Base-by-base conservation (phyloP, 306 rosid species). In the Alnus glutinosa region DNA sequence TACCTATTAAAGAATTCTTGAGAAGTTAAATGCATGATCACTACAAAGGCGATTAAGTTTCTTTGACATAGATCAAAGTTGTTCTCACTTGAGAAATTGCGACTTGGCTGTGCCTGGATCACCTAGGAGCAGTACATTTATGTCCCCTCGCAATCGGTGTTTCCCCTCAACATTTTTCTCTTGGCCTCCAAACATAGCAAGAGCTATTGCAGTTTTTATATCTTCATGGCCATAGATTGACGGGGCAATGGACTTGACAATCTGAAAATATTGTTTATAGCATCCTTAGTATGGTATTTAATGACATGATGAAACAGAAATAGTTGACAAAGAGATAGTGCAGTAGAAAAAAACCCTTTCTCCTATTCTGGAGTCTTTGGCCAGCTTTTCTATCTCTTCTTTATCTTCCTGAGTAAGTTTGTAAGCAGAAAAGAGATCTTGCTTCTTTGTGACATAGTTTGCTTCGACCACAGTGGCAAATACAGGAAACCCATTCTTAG, bases 71-170 rank as follows among this genome's bases (percentile, higher is more conserved):
- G 39, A 54, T 76, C 68, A 55, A 16, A 9, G 48, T 59, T 73
- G 77, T 71, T 87, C 92, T 82, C 89, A 95, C 99, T 95, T 95
- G 18, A 95, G 97, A 93, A 95, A 95, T 81, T 95, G 99, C 23
- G 99, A 95, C 84, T 95, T 95, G n/a, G 98, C 99, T 4, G 99
- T 95, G 73, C 99, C 99, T 13, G 99, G 99, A 83, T 95, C 99
- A 54, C 99, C 99, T 0, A 95, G 89, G 63, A 95, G 94, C 81
- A 95, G 99, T 76, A 95, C 94, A 82, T 95, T 95, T 73, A 95
- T 93, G 83, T 95, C 99, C 62, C 99, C 99, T 63, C 98, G 86
- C 23, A 93, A 77, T 49, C 99, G 77, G 74, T 95, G 99, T 61
- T 93, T 95, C 74, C 99, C 99, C 77, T 90, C 87, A 48, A 88